A percentile compares a stretch with the other conserved stretches of the same genome.
These are phyloP conservation scores for Termitomyces sp. DNA, from an alignment of 768 basidiomycete genomes.

Conservation along the genomic window DNA sequence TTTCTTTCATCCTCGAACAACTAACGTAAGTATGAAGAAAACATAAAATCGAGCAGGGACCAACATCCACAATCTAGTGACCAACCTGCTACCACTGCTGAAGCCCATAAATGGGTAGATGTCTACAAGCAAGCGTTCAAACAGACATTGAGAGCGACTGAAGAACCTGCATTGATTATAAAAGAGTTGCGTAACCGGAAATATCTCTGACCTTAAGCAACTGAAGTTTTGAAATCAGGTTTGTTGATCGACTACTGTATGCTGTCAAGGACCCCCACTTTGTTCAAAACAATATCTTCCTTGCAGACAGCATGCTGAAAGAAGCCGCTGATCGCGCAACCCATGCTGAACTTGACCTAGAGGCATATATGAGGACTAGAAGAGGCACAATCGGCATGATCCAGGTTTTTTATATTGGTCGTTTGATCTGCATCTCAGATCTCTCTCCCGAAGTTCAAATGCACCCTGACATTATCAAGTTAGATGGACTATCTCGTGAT, in stretches of 20 bases:
- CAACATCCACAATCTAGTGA: conserved; percentile 1
- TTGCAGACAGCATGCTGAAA: conserved; percentile 10
- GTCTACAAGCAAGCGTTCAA: conserved; percentile 7
- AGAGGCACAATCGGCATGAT: conserved; percentile 6
- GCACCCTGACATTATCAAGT: background rate
- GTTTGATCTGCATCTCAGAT: conserved; percentile 3
- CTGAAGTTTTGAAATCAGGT: background rate
- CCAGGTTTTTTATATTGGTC: conserved; percentile 8
- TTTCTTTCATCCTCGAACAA: conserved; percentile 11
- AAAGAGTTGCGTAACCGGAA: conserved; percentile 1
- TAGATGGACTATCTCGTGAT: background rate
- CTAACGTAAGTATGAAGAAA: conserved; percentile 7
- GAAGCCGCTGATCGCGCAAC: conserved; percentile 12
- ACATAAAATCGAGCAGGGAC: background rate
- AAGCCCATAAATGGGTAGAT: conserved; percentile 11
- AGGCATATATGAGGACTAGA: conserved; percentile 8
- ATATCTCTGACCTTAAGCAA: background rate
- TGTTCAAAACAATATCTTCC: conserved; percentile 1
- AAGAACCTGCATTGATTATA: conserved; percentile 4
- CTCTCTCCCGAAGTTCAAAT: background rate
- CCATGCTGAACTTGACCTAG: conserved; percentile 1
- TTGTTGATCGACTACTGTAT: background rate
- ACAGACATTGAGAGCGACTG: conserved; percentile 1
- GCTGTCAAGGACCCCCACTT: conserved; percentile 4
- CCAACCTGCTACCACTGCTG: conserved; percentile 2